phyloP scores from a whole-genome alignment of 202 grass and related monocot species.

The Setaria italica region DNA sequence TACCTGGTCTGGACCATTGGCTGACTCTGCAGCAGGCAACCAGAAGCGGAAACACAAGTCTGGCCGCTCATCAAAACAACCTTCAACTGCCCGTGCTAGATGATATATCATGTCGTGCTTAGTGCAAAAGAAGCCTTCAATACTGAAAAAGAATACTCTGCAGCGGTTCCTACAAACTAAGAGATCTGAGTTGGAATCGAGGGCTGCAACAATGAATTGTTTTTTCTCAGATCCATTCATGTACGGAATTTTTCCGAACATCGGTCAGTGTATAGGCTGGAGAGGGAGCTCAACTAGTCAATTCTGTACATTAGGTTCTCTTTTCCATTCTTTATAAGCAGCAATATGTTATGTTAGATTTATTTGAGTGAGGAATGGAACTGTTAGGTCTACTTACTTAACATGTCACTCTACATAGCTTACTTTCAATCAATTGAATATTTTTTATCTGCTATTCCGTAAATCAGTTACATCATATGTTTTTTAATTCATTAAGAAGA shows the following conservation, averaged over 20 bases:
- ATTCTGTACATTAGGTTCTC: slow-evolving; percentile 78
- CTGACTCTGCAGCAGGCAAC: slow-evolving; percentile 60
- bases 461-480: background rate
- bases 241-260: slow-evolving; percentile 60
- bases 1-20: slow-evolving; percentile 85
- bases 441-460: slow-evolving; percentile 7
- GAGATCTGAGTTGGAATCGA: slow-evolving; percentile 42
- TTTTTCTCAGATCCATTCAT: slow-evolving; percentile 62
- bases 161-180: slow-evolving; percentile 27
- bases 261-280: slow-evolving; percentile 61
- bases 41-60: slow-evolving; percentile 80
- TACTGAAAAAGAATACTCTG: background rate
- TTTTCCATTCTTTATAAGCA: slow-evolving; percentile 59
- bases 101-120: slow-evolving; percentile 49
- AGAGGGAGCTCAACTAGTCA: slow-evolving; percentile 74
- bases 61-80: slow-evolving; percentile 76
- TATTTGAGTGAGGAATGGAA: slow-evolving; percentile 47
- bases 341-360: slow-evolving; percentile 59
- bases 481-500: background rate
- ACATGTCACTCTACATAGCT: slow-evolving; percentile 28
- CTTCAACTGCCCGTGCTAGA: slow-evolving; percentile 64
- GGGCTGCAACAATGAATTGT: slow-evolving; percentile 44
- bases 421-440: slow-evolving; percentile 28
- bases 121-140: slow-evolving; percentile 52
- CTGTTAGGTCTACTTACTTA: slow-evolving; percentile 39